Percentiles rank a stretch among this genome's conserved stretches.
These are phyloP conservation scores for Pascua sp. DNA, from an alignment of 1,284 basidiomycete species.

Conservation along the genomic window DNA sequence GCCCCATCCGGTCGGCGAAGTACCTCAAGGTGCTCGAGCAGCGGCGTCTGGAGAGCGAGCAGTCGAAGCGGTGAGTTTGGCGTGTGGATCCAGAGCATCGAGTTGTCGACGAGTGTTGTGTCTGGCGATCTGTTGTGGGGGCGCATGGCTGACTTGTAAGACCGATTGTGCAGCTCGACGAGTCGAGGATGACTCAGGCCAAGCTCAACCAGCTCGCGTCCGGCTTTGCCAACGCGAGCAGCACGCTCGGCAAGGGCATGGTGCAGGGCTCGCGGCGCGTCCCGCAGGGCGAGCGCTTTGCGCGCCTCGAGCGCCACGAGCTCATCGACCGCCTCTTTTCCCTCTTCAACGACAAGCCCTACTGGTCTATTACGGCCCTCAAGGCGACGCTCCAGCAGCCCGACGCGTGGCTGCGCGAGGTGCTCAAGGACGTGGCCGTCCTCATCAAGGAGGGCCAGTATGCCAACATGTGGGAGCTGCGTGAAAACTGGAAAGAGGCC, in stretches of 20 bases:
- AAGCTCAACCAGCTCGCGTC: slow-evolving; percentile 40
- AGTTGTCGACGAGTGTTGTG: no score
- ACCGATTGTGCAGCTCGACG: slow-evolving; percentile 50
- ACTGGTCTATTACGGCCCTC: slow-evolving; percentile 78
- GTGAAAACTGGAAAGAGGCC: slow-evolving; percentile 27
- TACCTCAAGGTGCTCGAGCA: slow-evolving; percentile 51
- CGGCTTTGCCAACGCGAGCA: slow-evolving; percentile 35
- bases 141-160: slow-evolving; percentile 2
- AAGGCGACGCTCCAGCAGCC: slow-evolving; percentile 84
- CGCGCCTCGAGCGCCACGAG: slow-evolving; percentile 79
- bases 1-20: slow-evolving; percentile 43
- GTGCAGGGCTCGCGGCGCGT: slow-evolving; percentile 14
- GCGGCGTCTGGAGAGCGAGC: slow-evolving; percentile 47
- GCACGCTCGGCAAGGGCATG: slow-evolving; percentile 36
- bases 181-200: slow-evolving; percentile 33
- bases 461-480: slow-evolving; percentile 49
- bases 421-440: slow-evolving; percentile 73
- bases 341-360: slow-evolving; percentile 71
- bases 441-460: slow-evolving; percentile 72
- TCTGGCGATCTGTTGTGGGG: no score
- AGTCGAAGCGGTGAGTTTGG: slow-evolving; percentile 37
- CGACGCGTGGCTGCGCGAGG: slow-evolving; percentile 84
- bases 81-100: slow-evolving; percentile 10
- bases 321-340: slow-evolving; percentile 79
- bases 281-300: slow-evolving; percentile 67